phyloP scores from a whole-genome alignment of 2,329 filamentous ascomycete genomes.

The Trichoderma citrinoviride region DNA sequence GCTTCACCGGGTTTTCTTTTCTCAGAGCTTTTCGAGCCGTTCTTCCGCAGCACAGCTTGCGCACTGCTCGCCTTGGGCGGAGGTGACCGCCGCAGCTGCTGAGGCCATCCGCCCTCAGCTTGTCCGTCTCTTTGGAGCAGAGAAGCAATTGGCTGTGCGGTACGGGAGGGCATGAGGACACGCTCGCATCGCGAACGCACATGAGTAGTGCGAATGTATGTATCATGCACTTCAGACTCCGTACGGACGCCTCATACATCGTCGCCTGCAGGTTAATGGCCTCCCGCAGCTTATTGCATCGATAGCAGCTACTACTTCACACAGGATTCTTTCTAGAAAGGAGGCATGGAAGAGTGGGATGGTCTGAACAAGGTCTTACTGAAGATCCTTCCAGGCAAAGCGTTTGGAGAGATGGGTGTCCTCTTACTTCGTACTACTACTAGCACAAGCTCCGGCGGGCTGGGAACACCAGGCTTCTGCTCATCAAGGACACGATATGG shows the following conservation, averaged over 20 bases:
- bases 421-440: neutral
- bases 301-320: no score
- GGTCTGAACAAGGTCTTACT: neutral
- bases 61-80: neutral
- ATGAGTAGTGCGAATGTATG: neutral
- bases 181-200: constrained; percentile 3
- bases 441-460: neutral
- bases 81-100: neutral
- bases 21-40: neutral
- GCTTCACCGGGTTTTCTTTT: constrained; percentile 3
- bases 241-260: neutral
- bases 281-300: neutral
- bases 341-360: constrained; percentile 11
- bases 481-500: neutral
- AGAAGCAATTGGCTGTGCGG: neutral
- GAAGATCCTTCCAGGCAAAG: constrained; percentile 1
- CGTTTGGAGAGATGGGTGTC: neutral
- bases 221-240: neutral
- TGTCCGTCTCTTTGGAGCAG: neutral
- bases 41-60: neutral
- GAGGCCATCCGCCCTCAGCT: neutral
- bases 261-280: constrained; percentile 7
- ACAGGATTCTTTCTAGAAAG: constrained; percentile 15
- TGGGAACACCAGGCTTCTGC: neutral
- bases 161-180: neutral